Evolutionary conservation across 2,329 filamentous ascomycete species (phyloP).

Genomic region (Saccharata proteae): DNA sequence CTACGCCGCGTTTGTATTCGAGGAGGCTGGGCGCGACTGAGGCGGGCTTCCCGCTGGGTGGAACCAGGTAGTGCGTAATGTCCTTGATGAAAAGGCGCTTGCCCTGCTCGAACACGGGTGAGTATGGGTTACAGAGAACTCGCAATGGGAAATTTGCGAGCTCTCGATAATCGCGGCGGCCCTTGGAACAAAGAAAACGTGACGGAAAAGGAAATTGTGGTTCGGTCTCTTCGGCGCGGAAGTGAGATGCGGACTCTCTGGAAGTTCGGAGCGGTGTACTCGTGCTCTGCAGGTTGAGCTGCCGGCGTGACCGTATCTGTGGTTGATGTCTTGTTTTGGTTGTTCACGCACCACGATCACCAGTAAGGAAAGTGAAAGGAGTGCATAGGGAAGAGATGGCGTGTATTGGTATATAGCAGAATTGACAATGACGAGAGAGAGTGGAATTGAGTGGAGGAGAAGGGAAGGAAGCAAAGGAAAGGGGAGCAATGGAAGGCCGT

Average conservation of each 20-base stretch:
- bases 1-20: slow-evolving; percentile 46
- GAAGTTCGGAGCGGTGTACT: no score
- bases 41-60: slow-evolving; percentile 56
- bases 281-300: slow-evolving; percentile 8
- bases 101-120: slow-evolving; percentile 48
- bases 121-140: slow-evolving; percentile 9
- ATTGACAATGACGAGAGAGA: no score
- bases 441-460: no score
- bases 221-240: neutral
- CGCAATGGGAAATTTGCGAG: no score
- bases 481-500: slow-evolving; percentile 10
- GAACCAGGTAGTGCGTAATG: slow-evolving; percentile 84
- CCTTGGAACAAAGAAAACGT: slow-evolving; percentile 1
- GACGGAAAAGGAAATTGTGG: slow-evolving; percentile 1
- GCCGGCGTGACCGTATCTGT: neutral
- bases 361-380: no score
- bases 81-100: slow-evolving; percentile 98
- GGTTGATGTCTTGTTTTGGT: no score
- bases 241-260: no score
- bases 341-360: no score
- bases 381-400: no score
- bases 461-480: slow-evolving; percentile 9
- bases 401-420: no score
- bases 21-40: slow-evolving; percentile 66
- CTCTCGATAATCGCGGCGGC: no score